Conservation (phyloP, 2,329 filamentous ascomycete genomes). For the Fusarium nelsonii region DNA sequence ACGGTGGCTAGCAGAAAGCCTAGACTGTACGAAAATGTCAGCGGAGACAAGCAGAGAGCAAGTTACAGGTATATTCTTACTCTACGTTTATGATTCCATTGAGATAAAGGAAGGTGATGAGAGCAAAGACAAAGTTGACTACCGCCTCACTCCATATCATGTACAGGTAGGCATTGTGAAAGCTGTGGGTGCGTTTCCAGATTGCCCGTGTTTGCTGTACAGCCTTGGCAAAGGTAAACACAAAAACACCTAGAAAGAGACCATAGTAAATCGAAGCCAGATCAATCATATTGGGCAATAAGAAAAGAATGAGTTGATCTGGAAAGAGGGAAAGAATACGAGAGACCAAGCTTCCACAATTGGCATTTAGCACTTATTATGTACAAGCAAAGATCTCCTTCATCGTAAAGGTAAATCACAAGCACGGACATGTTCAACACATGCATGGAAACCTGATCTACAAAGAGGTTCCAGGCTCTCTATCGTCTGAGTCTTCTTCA, state of each 20-base stretch:
- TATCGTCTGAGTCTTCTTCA: neutral
- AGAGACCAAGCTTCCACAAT: neutral
- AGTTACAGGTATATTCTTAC: neutral
- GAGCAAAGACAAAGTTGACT: constrained; percentile 46
- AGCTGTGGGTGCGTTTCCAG: constrained; percentile 28
- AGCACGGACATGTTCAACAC: neutral
- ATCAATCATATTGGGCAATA: constrained; percentile 27
- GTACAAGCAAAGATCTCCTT: neutral
- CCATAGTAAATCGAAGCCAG: constrained; percentile 45
- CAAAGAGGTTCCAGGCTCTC: no score
- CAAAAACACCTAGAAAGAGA: constrained; percentile 46
- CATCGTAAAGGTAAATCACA: no score
- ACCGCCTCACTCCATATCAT: constrained; percentile 47
- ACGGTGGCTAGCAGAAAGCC: constrained; percentile 24
- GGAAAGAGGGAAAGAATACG: neutral
- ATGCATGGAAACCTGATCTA: neutral
- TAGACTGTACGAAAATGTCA: constrained; percentile 12
- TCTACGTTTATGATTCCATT: constrained; percentile 33
- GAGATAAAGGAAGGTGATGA: constrained; percentile 47
- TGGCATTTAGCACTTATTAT: neutral
- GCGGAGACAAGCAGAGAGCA: neutral
- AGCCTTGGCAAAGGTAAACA: constrained; percentile 45
- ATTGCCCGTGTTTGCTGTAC: constrained; percentile 42
- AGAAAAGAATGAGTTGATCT: no score
- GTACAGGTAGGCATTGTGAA: constrained; percentile 44